Evolutionary conservation across 163 green algal genomes (phyloP), one percentile per base, ranked within the genome.

Genomic region (Prototheca wickerhamii): DNA sequence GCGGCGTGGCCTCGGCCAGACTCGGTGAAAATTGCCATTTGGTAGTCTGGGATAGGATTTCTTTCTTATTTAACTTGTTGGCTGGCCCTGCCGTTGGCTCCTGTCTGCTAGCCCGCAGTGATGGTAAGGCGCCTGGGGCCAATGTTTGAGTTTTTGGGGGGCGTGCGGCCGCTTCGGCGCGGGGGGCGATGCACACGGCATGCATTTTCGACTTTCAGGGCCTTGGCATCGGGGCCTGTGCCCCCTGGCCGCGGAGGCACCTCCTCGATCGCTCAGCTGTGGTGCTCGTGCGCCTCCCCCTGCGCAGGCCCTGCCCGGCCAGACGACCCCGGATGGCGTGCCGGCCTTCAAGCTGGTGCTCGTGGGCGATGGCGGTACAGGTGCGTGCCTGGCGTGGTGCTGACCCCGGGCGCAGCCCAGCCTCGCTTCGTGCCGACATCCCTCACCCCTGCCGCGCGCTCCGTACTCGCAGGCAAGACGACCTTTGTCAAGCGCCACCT

Each of bases 401-500:
- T 52, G 35, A 37, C n/a, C 26, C 44, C 33, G 8, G 55, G 4
- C 23, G 23, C 10, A 21, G 21, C 26, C 6, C 6, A 23, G 35
- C 4, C 34, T 7, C 5, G 35, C 33, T 26, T 18, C 10, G 20
- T 49, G 43, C 30, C 4, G 60, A 25, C 30, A 4, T 5, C 21
- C 44, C 20, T 33, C 43, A 49, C 6, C 35, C 26, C 0, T 49
- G 29, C 43, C 34, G 2, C 10, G 18, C 15, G 8, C 26, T 28
- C 59, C 4, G 20, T 4, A 4, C 21, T 30, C 69, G 57, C 84
- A 95, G 91, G 91, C 56, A 99, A 99, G 78, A 99, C 93, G 32
- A 98, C 92, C 4, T 96, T 98, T 70, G 91, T 98, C 1, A 98
- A 98, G 88, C 88, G 94, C 60, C 94, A 99, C 65, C 70, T 98